Evolutionary conservation across 352 stramenopile species (phyloP), one percentile per base, ranked within the genome.

Genomic region (Globisporangium cylindrosporum): DNA sequence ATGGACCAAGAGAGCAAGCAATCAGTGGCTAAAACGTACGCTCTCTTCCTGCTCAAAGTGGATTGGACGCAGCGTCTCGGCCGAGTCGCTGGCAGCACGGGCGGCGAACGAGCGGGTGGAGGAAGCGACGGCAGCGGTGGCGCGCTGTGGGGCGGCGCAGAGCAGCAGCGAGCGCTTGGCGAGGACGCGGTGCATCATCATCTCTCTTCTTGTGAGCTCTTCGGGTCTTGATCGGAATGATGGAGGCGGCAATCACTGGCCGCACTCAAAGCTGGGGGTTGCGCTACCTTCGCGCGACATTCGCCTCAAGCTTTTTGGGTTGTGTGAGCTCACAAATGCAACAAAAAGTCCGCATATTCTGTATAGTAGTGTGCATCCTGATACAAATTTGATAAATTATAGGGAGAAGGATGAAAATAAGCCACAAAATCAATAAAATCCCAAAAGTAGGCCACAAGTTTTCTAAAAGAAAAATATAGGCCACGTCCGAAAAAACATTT

Each of bases 1-100:
- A 49, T 49, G 6, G 15, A 20, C 41, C 41, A 49, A n/a, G 15
- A 22, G 14, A n/a, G 41, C 18, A n/a, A n/a, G 15, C 41, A 49
- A 18, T 49, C 4, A 15, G 5, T 18, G 38, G 18, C 38, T 41
- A n/a, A 15, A 24, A 80, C 79, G 67, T 78, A 92, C 84, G 57
- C 83, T 71, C 49, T 82, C 74, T 53, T 90, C 79, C 65, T 86
- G 76, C 56, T 86, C 81, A 64, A 93, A 90, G 76, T 93, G 82
- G 69, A 93, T 93, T 7, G 73, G 73, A 61, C 85, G 85, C 63
- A 93, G 24, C 53, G 64, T 53, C 2, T 77, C 70, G 38, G 68
- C 49, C 1, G 41, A 43, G 24, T 65, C 61, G 3, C 69, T 32
- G 12, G 69, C 34, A 4, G 68, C 60, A 32, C 68, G 69, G 46